Conservation (phyloP, 2,329 filamentous ascomycete genomes). For the Metarhizium robertsii region DNA sequence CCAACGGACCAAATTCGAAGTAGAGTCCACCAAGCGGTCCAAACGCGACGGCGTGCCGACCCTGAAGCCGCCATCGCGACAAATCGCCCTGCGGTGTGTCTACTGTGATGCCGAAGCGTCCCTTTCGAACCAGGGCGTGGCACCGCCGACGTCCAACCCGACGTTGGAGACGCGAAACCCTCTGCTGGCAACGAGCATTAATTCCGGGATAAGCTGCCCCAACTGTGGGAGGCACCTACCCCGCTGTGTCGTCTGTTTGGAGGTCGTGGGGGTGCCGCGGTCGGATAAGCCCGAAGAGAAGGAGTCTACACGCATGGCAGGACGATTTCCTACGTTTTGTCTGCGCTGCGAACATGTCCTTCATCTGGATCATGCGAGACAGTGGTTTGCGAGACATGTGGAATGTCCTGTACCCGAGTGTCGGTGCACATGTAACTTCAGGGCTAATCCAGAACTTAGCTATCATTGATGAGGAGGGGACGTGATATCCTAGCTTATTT, state of each 20-base stretch:
- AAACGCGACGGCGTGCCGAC: slow-evolving; percentile 53
- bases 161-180: slow-evolving; percentile 37
- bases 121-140: slow-evolving; percentile 29
- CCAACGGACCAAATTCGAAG: slow-evolving; percentile 67
- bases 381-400: slow-evolving; percentile 56
- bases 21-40: slow-evolving; percentile 63
- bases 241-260: slow-evolving; percentile 58
- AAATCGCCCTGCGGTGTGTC: slow-evolving; percentile 66
- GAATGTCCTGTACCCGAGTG: slow-evolving; percentile 64
- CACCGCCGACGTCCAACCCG: slow-evolving; percentile 13
- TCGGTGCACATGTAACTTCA: slow-evolving; percentile 53
- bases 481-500: not conserved
- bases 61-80: slow-evolving; percentile 55
- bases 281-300: slow-evolving; percentile 47
- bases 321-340: slow-evolving; percentile 59
- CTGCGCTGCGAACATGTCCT: slow-evolving; percentile 58
- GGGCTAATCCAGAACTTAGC: slow-evolving; percentile 48
- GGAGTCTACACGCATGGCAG: slow-evolving; percentile 38
- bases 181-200: slow-evolving; percentile 47
- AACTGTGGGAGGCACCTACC: slow-evolving; percentile 59
- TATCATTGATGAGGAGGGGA: slow-evolving; percentile 27
- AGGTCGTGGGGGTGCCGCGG: slow-evolving; percentile 55
- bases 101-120: slow-evolving; percentile 61
- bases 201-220: slow-evolving; percentile 54
- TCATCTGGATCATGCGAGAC: slow-evolving; percentile 56